Evolutionary conservation across 768 basidiomycete genomes (phyloP).

Genomic region (Rubroboletus satanas): DNA sequence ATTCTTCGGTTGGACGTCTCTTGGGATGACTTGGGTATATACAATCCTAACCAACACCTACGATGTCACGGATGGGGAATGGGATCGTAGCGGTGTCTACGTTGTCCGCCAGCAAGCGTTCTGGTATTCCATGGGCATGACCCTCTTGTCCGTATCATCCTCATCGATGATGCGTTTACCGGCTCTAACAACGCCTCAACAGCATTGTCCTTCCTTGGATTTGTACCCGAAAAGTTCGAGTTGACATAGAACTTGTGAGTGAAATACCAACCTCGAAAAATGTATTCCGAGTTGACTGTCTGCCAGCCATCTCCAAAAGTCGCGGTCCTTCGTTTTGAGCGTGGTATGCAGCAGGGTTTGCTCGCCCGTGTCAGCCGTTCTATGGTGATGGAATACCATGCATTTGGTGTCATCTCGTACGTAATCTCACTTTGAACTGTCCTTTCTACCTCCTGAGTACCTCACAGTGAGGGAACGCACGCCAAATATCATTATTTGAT

Average conservation of each 20-base stretch:
- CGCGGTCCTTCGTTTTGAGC: conserved; percentile 71
- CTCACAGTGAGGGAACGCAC: conserved; percentile 59
- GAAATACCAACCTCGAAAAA: background rate
- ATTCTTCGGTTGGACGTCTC: conserved; percentile 71
- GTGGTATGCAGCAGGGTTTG: conserved; percentile 83
- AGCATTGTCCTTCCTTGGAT: conserved; percentile 75
- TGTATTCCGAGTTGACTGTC: background rate
- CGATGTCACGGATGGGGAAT: conserved; percentile 49
- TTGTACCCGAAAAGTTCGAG: conserved; percentile 65
- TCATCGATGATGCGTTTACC: background rate
- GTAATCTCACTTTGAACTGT: conserved; percentile 18
- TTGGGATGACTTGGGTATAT: conserved; percentile 58
- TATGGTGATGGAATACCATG: conserved; percentile 77
- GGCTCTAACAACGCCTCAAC: conserved; percentile 3
- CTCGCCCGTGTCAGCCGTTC: conserved; percentile 70
- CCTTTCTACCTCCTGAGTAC: conserved; percentile 9
- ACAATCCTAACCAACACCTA: conserved; percentile 66
- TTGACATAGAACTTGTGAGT: conserved; percentile 73
- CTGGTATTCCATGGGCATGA: conserved; percentile 75
- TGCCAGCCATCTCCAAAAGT: conserved; percentile 73
- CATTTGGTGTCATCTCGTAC: conserved; percentile 75
- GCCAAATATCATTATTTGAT: conserved; percentile 80
- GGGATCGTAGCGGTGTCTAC: conserved; percentile 52
- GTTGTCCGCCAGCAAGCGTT: conserved; percentile 69
- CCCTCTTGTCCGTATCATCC: conserved; percentile 52